These are phyloP conservation scores for Chalciporus piperatus DNA, from an alignment of 768 basidiomycete genomes.

Conservation along the genomic window DNA sequence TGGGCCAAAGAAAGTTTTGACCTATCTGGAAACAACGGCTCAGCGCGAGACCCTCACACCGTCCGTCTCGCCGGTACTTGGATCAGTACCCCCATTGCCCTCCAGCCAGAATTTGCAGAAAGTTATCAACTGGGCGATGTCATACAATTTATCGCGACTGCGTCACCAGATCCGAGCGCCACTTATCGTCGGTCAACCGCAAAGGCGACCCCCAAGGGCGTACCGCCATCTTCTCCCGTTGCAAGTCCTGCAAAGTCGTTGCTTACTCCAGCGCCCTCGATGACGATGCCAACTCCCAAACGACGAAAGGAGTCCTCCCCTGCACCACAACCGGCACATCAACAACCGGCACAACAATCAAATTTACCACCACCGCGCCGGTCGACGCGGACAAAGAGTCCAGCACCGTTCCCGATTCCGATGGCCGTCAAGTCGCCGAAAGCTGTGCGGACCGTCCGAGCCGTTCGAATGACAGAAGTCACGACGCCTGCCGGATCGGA, in stretches of 20 bases:
- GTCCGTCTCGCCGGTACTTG: constrained; percentile 88
- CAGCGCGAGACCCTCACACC: constrained; percentile 52
- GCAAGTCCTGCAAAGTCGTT: constrained; percentile 20
- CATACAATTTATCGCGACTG: constrained; percentile 63
- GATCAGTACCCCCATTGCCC: constrained; percentile 67
- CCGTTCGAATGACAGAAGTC: constrained; percentile 29
- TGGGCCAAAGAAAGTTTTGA: constrained; percentile 85
- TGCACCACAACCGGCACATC: constrained; percentile 18
- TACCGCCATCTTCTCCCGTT: constrained; percentile 27
- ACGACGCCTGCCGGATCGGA: constrained; percentile 56
- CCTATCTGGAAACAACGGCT: constrained; percentile 73
- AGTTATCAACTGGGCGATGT: constrained; percentile 62
- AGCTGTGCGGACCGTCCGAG: constrained; percentile 16
- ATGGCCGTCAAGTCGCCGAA: constrained; percentile 38
- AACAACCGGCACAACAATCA: constrained; percentile 13
- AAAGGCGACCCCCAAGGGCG: constrained; percentile 30
- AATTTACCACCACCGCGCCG: constrained; percentile 42
- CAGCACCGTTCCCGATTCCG: constrained; percentile 28
- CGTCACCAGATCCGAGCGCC: constrained; percentile 71
- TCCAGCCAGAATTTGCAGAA: constrained; percentile 53
- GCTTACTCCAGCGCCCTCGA: constrained; percentile 35
- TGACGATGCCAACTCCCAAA: constrained; percentile 50
- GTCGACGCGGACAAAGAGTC: constrained; percentile 42
- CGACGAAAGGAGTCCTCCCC: constrained; percentile 64
- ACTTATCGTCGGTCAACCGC: constrained; percentile 72